A percentile compares a stretch with the other conserved stretches of the same genome.
These are phyloP conservation scores for Clonostachys sp. DNA, from an alignment of 2,329 filamentous ascomycete genomes.

Conservation along the genomic window DNA sequence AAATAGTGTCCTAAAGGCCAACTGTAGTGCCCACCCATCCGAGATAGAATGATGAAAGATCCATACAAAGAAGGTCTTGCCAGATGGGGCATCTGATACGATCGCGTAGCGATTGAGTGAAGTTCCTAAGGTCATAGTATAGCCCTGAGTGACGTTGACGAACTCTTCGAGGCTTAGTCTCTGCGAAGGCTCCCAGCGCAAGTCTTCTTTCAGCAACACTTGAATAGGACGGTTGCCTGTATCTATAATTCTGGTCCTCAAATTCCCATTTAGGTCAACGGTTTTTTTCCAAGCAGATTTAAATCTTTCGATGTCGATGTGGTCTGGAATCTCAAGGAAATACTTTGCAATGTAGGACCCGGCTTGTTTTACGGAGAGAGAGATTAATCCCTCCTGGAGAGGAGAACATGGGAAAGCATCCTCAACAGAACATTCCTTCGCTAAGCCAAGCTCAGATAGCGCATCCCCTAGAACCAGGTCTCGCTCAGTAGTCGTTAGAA, in stretches of 20 bases:
- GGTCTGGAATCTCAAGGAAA: constrained; percentile 9
- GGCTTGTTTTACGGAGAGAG: constrained; percentile 31
- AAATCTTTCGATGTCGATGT: constrained; percentile 12
- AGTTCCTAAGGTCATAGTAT: constrained; percentile 5
- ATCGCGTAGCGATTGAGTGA: constrained; percentile 6
- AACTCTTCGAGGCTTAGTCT: background rate
- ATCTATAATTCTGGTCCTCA: constrained; percentile 5
- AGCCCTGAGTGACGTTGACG: background rate
- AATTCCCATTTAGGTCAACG: constrained; percentile 1
- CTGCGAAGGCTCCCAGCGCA: background rate
- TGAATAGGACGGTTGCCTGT: constrained; percentile 2
- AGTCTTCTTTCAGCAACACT: constrained; percentile 2
- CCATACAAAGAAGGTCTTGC: background rate
- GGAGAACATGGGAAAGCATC: constrained; percentile 45
- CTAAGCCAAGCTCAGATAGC: background rate
- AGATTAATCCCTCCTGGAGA: constrained; percentile 43
- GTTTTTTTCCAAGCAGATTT: constrained; percentile 14
- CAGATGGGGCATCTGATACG: background rate
- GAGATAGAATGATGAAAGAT: constrained; percentile 3
- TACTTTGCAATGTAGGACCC: constrained; percentile 25
- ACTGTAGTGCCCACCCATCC: constrained; percentile 1
- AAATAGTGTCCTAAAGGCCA: constrained; percentile 1
- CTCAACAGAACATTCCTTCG: constrained; percentile 20
- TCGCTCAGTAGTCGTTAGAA: background rate
- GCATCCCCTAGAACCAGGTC: background rate